A percentile compares a stretch with the other conserved stretches of the same genome.
phyloP scores from a whole-genome alignment of 257 asterid genomes.

The Solanum phureja region DNA sequence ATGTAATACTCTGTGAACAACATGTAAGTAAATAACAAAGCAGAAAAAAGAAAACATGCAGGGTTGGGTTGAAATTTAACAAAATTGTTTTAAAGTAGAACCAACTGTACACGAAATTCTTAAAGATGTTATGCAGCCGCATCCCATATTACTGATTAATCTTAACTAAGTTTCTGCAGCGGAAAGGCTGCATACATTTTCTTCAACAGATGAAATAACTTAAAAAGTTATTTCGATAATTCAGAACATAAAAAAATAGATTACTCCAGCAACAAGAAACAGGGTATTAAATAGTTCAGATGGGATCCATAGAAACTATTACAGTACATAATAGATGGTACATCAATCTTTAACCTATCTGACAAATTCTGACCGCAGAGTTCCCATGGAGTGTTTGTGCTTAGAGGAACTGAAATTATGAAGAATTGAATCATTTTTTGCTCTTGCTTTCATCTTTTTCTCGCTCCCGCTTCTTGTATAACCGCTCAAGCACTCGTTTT shows the following conservation, averaged over 20 bases:
- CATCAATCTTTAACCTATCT: background rate
- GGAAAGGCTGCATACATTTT: background rate
- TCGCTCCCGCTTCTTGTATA: slow-evolving; percentile 67
- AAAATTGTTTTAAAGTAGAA: background rate
- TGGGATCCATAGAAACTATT: background rate
- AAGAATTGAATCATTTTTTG: slow-evolving; percentile 26
- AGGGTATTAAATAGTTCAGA: background rate
- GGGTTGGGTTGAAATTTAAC: background rate
- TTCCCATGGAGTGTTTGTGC: background rate
- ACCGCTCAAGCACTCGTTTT: slow-evolving; percentile 61
- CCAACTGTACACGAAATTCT: background rate
- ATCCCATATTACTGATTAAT: background rate
- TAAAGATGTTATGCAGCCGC: background rate
- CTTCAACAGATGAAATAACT: background rate
- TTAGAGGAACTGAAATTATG: background rate
- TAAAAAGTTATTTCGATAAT: background rate
- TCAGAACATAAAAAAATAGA: background rate
- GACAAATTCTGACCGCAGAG: background rate
- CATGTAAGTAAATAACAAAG: background rate
- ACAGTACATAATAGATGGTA: background rate
- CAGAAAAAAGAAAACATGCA: background rate
- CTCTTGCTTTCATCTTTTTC: slow-evolving; percentile 47
- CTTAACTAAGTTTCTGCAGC: background rate
- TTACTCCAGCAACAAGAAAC: background rate
- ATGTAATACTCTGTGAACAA: background rate